phyloP scores from a whole-genome alignment of 176 grass and related monocot genomes.

The Avena sativa region DNA sequence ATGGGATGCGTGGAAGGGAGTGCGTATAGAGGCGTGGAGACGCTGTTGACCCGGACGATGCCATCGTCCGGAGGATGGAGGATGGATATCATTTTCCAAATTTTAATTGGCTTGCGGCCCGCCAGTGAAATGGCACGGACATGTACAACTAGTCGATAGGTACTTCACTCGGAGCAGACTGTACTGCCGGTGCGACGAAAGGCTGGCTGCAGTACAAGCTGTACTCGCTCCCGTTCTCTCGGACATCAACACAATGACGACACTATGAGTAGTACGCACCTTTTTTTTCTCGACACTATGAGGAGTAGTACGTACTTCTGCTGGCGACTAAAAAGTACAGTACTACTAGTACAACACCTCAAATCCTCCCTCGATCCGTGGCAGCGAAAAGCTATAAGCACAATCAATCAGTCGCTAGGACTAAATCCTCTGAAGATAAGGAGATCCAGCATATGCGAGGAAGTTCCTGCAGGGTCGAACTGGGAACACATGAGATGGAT shows the following conservation, averaged over 20 bases:
- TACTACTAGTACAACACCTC: not conserved
- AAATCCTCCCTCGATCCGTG: not conserved
- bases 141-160: not conserved
- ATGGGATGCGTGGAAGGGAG: too few relatives aligned
- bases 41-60: too few relatives aligned
- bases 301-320: not conserved
- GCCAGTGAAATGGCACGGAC: too few relatives aligned
- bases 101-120: too few relatives aligned
- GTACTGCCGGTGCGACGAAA: not conserved
- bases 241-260: not conserved
- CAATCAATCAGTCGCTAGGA: too few relatives aligned
- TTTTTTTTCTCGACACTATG: too few relatives aligned
- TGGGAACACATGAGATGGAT: not conserved
- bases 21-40: too few relatives aligned
- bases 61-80: too few relatives aligned
- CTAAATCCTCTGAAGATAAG: not conserved
- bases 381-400: not conserved
- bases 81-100: too few relatives aligned
- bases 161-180: not conserved
- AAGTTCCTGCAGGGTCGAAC: not conserved
- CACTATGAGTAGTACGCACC: not conserved
- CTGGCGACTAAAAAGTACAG: not conserved
- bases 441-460: not conserved
- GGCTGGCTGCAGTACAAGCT: constrained; percentile 8
- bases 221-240: not conserved